Base-by-base conservation (phyloP, 2,329 filamentous ascomycete genomes). In the Colletotrichum phormii region DNA sequence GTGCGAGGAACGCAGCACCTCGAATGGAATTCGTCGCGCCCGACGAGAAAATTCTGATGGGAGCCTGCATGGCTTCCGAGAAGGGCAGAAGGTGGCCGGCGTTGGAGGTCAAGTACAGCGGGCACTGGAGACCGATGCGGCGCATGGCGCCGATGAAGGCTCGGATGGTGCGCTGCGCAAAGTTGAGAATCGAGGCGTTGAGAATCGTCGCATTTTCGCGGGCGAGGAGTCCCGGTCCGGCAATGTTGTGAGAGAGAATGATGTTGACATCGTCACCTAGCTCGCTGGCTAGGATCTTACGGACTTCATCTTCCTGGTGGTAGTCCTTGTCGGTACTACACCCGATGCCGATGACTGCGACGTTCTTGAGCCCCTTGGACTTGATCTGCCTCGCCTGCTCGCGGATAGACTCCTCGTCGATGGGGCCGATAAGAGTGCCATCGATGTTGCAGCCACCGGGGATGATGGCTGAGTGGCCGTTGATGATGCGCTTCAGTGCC, bases 321-420 rank as follows among this genome's bases (percentile, higher is more conserved):
- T 86, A 85, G 4, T 83, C 75, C 11, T 86, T 84, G 76, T 92
- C 89, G 29, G 90, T 88, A 0, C 89, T 89, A 9, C 87, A 88
- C 79, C 89, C 91, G 9, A 90, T 85, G 2, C 89, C 89, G 5
- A 87, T 85, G 5, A 92, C 81, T 0, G 90, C 89, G 2, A 92
- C 81, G 51, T 83, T 84, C 24, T 65, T 77, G 80, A 81, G 54
- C 3, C 78, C 75, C 15, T 75, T 75, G n/a, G 65, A 62, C 33
- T 72, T 75, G 66, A 82, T 78, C 35, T 62, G 29, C 12, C 11
- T 35, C 1, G 76, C 76, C 26, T 76, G 74, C 1, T 70, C 69
- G 18, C 71, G 58, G 8, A 77, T 51, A 9, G 73, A 62, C 3
- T 64, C 26, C 37, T 73, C 59, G 24, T 73, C 62, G 15, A 77